A percentile compares a stretch with the other conserved stretches of the same genome.
phyloP scores from a whole-genome alignment of 805 yeast genomes.

The Metschnikowia picachoensis region DNA sequence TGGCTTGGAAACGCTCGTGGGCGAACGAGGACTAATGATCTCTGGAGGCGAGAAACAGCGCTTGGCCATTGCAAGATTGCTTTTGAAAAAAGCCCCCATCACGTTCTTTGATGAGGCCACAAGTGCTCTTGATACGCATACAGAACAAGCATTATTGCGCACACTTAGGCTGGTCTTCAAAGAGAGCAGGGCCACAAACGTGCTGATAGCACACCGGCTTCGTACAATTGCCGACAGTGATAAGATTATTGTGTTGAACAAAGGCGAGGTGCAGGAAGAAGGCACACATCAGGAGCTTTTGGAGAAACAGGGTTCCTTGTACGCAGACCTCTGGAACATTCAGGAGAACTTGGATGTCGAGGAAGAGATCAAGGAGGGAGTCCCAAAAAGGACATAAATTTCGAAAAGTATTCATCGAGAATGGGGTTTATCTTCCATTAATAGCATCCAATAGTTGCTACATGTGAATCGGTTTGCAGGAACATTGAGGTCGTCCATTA shows the following conservation, averaged over 20 bases:
- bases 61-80: conserved; percentile 86
- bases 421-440: too few species aligned
- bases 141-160: conserved; percentile 77
- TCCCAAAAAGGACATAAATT: neutral
- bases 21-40: conserved; percentile 98
- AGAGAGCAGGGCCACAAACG: conserved; percentile 60
- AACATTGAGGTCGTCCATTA: too few species aligned
- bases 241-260: conserved; percentile 79
- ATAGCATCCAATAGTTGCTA: too few species aligned
- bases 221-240: conserved; percentile 94
- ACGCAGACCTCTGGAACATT: conserved; percentile 82
- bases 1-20: conserved; percentile 82
- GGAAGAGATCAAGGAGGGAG: conserved; percentile 16
- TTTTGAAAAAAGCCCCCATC: conserved; percentile 81
- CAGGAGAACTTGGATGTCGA: conserved; percentile 74
- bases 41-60: conserved; percentile 99
- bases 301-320: conserved; percentile 53
- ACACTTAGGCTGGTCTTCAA: conserved; percentile 69
- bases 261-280: conserved; percentile 80
- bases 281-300: conserved; percentile 75
- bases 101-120: conserved; percentile 97
- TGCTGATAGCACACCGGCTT: conserved; percentile 90
- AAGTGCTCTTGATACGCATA: conserved; percentile 92
- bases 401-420: too few species aligned
- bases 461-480: too few species aligned